A percentile compares a stretch with the other conserved stretches of the same genome.
phyloP scores from a whole-genome alignment of 345 rosid species.

The Lumnitzera littorea region DNA sequence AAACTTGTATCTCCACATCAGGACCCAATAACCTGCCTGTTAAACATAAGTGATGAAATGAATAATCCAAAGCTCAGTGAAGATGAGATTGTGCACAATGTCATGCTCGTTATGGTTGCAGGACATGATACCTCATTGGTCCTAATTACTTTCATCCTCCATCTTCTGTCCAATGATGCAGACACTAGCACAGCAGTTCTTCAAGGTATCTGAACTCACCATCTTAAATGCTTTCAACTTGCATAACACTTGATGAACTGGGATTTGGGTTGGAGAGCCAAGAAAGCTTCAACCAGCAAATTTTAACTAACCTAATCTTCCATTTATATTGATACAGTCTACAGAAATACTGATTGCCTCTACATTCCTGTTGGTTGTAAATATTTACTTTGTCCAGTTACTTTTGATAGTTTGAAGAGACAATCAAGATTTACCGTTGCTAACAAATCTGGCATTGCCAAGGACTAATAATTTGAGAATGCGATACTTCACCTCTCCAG shows the following conservation, averaged over 20 bases:
- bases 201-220: slow-evolving; percentile 26
- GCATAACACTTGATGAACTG: not conserved
- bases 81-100: slow-evolving; percentile 43
- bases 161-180: slow-evolving; percentile 35
- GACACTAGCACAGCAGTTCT: slow-evolving; percentile 31
- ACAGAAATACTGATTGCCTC: too few species aligned
- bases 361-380: too few species aligned
- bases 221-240: not conserved
- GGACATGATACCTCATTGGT: slow-evolving; percentile 49
- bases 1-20: slow-evolving; percentile 16
- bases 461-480: not conserved
- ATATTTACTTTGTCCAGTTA: too few species aligned
- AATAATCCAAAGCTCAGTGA: slow-evolving; percentile 21
- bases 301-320: too few species aligned
- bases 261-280: too few species aligned
- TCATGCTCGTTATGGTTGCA: slow-evolving; percentile 46
- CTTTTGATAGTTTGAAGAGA: too few species aligned
- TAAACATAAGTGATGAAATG: slow-evolving; percentile 15
- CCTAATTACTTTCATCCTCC: slow-evolving; percentile 38
- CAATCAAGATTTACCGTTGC: too few species aligned
- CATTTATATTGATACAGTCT: too few species aligned
- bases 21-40: slow-evolving; percentile 43
- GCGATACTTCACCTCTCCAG: slow-evolving; percentile 17
- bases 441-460: too few species aligned
- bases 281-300: too few species aligned